Evolutionary conservation across 164 flowering plant genomes (phyloP).

Genomic region (Akebia trifoliata): DNA sequence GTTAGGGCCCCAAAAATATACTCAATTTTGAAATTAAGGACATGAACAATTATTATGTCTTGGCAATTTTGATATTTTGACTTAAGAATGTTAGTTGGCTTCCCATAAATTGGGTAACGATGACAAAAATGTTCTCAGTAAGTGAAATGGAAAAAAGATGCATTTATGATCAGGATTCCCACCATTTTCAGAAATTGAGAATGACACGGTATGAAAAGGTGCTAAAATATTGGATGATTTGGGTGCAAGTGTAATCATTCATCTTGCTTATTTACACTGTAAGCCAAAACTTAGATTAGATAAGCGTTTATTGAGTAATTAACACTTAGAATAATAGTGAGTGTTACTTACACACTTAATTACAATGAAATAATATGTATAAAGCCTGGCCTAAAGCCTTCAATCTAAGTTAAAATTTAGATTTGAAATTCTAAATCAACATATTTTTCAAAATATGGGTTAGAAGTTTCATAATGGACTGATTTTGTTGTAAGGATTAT

Average conservation of each 20-base stretch:
- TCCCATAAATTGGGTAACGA: neutral
- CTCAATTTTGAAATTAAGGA: conserved; percentile 6
- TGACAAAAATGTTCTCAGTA: neutral
- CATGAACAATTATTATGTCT: conserved; percentile 5
- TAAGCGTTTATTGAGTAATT: no score
- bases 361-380: no score
- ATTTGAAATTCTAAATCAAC: no score
- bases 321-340: no score
- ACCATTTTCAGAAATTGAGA: neutral
- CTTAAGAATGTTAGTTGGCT: neutral
- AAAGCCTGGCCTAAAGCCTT: no score
- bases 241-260: neutral
- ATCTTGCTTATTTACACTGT: neutral
- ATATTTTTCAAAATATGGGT: no score
- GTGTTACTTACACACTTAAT: no score
- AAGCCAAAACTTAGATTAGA: no score
- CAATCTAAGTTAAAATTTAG: no score
- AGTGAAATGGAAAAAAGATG: neutral
- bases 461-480: no score
- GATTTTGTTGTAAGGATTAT: no score
- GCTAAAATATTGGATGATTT: neutral
- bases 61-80: neutral
- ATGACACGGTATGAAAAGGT: no score
- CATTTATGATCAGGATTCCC: conserved; percentile 6
- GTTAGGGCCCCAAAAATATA: neutral